phyloP scores from a whole-genome alignment of 208 protist species.

The Acanthamoeba divionensis region DNA sequence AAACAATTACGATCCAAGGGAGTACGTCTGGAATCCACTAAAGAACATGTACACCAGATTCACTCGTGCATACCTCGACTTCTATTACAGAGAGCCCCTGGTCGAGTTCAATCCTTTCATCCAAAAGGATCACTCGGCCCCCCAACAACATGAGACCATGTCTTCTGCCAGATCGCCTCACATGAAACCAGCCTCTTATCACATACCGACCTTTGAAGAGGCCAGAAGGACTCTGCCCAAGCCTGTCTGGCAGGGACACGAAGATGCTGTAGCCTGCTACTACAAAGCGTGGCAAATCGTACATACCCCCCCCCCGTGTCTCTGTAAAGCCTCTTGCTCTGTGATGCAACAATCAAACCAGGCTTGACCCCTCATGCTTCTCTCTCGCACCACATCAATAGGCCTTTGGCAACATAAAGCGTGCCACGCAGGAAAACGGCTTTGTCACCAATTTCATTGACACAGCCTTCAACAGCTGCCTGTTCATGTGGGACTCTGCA shows the following conservation, averaged over 20 bases:
- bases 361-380: too few relatives aligned
- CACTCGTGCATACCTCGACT: slow-evolving; percentile 30
- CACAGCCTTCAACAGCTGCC: slow-evolving; percentile 30
- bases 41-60: neutral
- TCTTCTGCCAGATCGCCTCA: neutral
- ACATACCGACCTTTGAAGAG: neutral
- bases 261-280: slow-evolving; percentile 37
- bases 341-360: too few relatives aligned
- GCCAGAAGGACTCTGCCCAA: neutral
- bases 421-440: neutral
- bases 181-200: too few relatives aligned
- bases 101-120: slow-evolving; percentile 16
- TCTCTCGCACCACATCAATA: too few relatives aligned
- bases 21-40: neutral
- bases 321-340: too few relatives aligned
- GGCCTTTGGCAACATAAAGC: slow-evolving; percentile 30
- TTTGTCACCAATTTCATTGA: slow-evolving; percentile 39
- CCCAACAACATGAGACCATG: neutral
- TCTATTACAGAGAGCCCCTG: slow-evolving; percentile 43
- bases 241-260: neutral
- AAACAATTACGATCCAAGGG: neutral
- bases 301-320: neutral
- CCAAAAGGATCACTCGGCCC: neutral
- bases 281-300: slow-evolving; percentile 9
- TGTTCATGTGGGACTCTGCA: slow-evolving; percentile 42